These are phyloP conservation scores for Hymenoscyphus occultus DNA, from an alignment of 2,329 filamentous ascomycete species.

Conservation along the genomic window DNA sequence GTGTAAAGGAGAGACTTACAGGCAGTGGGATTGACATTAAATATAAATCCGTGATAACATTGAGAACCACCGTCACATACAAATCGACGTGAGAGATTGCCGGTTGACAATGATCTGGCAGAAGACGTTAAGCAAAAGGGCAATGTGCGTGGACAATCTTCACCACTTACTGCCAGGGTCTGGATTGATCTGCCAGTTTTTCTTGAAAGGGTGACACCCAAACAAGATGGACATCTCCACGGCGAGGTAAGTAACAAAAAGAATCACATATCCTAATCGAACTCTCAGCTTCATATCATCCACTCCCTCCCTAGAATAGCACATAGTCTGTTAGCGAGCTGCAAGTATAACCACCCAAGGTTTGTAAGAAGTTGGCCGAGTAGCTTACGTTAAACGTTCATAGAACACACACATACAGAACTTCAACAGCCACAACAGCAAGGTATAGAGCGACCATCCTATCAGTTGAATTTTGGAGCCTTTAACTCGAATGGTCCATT, in stretches of 20 bases:
- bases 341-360: background rate
- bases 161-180: conserved; percentile 48
- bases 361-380: background rate
- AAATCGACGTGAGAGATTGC: conserved; percentile 51
- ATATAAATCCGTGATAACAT: conserved; percentile 55
- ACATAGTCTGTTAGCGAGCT: background rate
- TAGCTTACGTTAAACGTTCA: conserved; percentile 47
- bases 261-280: conserved; percentile 47
- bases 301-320: conserved; percentile 29
- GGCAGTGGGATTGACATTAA: conserved; percentile 56
- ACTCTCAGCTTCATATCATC: conserved; percentile 44
- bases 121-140: background rate
- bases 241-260: conserved; percentile 48
- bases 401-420: conserved; percentile 56
- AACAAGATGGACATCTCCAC: conserved; percentile 50
- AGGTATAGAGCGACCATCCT: conserved; percentile 53
- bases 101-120: conserved; percentile 46
- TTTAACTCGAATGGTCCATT: conserved; percentile 47
- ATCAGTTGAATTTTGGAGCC: conserved; percentile 54
- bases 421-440: conserved; percentile 52
- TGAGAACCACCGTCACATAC: conserved; percentile 50
- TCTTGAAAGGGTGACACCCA: conserved; percentile 50
- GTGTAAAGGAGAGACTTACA: conserved; percentile 36
- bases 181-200: conserved; percentile 58
- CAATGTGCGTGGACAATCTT: background rate